Evolutionary conservation across 2,329 filamentous ascomycete genomes (phyloP).

Genomic region (Nectriaceae sp.): DNA sequence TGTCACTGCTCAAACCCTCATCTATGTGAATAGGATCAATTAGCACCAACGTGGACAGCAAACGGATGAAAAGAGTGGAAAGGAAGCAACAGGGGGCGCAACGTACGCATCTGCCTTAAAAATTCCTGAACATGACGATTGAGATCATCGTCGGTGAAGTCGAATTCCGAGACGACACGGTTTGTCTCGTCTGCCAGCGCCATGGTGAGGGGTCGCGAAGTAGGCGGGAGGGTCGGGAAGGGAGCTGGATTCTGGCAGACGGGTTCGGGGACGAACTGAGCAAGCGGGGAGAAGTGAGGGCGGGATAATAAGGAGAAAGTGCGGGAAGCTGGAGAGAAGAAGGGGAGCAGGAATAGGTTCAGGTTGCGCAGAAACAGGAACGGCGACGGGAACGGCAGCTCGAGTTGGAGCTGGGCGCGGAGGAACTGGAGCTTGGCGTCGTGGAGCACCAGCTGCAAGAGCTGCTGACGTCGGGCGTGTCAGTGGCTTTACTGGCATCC

Average conservation of each 20-base stretch:
- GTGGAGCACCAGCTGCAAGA: slow-evolving; percentile 52
- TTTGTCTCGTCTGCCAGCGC: slow-evolving; percentile 70
- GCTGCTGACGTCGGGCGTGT: slow-evolving; percentile 39
- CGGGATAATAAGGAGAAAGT: slow-evolving; percentile 25
- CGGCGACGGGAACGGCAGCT: neutral
- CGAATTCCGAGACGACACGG: slow-evolving; percentile 81
- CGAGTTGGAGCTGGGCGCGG: slow-evolving; percentile 22
- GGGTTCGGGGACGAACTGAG: slow-evolving; percentile 41
- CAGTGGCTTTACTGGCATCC: slow-evolving; percentile 29
- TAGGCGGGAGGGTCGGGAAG: slow-evolving; percentile 55
- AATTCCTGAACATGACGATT: slow-evolving; percentile 84
- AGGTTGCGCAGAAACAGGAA: neutral
- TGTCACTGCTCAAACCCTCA: slow-evolving; percentile 77
- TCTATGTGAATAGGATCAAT: slow-evolving; percentile 47
- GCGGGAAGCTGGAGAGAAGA: slow-evolving; percentile 15
- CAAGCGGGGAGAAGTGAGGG: slow-evolving; percentile 32
- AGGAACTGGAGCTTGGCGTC: slow-evolving; percentile 51
- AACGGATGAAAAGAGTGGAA: slow-evolving; percentile 5
- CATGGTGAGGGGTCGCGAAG: slow-evolving; percentile 61
- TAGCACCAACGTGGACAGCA: slow-evolving; percentile 10
- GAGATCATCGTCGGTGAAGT: slow-evolving; percentile 76
- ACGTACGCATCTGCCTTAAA: slow-evolving; percentile 75
- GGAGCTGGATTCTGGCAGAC: slow-evolving; percentile 57
- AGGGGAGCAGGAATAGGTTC: slow-evolving; percentile 7
- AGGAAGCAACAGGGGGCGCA: neutral